A percentile compares a stretch with the other conserved stretches of the same genome.
These are phyloP conservation scores for Funneliformis geosporum DNA, from an alignment of 192 early-diverging fungal genomes.

Conservation along the genomic window DNA sequence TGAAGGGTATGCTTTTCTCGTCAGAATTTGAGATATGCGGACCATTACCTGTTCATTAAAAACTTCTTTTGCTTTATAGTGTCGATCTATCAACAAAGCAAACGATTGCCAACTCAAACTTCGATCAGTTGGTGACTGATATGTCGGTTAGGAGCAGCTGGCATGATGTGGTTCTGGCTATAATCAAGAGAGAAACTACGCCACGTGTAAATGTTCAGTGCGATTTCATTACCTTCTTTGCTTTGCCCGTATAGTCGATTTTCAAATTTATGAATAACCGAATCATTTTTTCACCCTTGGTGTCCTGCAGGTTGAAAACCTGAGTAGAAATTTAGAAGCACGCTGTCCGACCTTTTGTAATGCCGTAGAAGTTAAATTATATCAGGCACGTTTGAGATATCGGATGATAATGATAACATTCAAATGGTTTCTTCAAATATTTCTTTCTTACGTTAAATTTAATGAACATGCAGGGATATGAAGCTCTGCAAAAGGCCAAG, in stretches of 20 bases:
- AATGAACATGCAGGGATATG: conserved; percentile 6
- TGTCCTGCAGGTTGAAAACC: conserved; percentile 21
- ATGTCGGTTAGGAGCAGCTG: conserved; percentile 16
- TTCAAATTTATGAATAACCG: too few relatives aligned
- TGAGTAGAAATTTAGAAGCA: conserved; percentile 24
- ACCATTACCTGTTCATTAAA: not conserved
- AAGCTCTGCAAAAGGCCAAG: conserved; percentile 29
- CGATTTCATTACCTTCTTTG: not conserved
- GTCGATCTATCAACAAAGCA: not conserved
- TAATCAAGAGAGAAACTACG: conserved; percentile 25
- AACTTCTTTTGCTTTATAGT: not conserved
- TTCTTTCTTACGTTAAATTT: not conserved
- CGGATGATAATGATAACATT: not conserved
- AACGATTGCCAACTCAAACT: conserved; percentile 8
- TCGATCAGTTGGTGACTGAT: conserved; percentile 10
- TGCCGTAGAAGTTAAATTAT: conserved; percentile 22
- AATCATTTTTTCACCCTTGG: not conserved
- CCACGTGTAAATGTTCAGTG: conserved; percentile 18
- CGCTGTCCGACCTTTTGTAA: conserved; percentile 32
- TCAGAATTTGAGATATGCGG: not conserved
- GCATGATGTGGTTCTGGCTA: conserved; percentile 31
- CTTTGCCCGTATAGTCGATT: too few relatives aligned
- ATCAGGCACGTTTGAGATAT: not conserved
- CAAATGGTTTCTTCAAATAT: not conserved
- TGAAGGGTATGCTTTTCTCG: not conserved